Evolutionary conservation across 2,329 filamentous ascomycete genomes (phyloP), one percentile per base, ranked within the genome.

Genomic region (Trichoderma sp.): DNA sequence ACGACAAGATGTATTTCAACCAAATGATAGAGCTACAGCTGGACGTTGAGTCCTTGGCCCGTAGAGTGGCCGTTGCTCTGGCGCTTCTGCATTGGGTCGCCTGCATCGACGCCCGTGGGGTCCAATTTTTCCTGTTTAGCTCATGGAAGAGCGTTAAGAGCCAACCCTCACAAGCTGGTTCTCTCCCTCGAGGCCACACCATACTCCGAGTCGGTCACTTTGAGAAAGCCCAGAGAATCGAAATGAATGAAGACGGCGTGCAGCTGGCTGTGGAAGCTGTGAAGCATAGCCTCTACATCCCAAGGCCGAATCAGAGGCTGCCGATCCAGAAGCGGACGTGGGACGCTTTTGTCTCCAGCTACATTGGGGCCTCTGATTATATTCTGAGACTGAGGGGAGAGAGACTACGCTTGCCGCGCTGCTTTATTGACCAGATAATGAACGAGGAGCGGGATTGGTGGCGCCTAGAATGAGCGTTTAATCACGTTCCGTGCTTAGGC

Each of bases 61-160:
- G 33, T 3, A 69, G 62, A 1, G 82, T 84, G 78, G 82, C 75
- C 0, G 63, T 76, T 27, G 76, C 82, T 1, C 76, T 84, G 1
- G 82, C 82, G 0, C 56, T 81, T 1, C 78, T 84, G 78, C 83
- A 84, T 60, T 84, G 81, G 82, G 78, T 29, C 0, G 83, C 82
- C 0, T 76, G 66, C 11, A 79, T 77, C 0, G 82, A 84, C 29
- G 83, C 79, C 0, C 76, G 78, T 4, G 82, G 82, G 21, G 78
- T 85, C 0, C 80, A 85, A 59, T 84, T 84, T 65, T 81, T 81
- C 1, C 68, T 84, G 8, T 82, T 81, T 0, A 29, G 31, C 24
- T 31, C 33, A 8, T 68, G 45, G n/a, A n/a, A n/a, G 16, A 45
- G 41, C 16, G 16, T 45, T 18, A 18, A 9, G 41, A n/a, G 41